These are phyloP conservation scores for Penicillium sp. DNA, from an alignment of 2,329 filamentous ascomycete genomes.

Conservation along the genomic window DNA sequence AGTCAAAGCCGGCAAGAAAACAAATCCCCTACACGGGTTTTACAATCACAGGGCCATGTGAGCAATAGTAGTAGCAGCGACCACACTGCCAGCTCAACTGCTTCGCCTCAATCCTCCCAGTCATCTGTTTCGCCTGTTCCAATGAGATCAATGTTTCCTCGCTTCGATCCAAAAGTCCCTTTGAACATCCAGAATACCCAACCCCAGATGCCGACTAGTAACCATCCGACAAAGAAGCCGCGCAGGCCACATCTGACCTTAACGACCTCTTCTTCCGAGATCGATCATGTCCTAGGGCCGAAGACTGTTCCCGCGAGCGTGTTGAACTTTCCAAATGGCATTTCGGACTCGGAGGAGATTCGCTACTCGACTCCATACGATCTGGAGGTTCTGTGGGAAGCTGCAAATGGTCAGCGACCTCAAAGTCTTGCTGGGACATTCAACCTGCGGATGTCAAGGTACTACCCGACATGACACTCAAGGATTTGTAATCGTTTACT, in stretches of 20 bases:
- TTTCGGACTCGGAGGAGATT: conserved; percentile 39
- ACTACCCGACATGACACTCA: not conserved
- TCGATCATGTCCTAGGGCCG: conserved; percentile 41
- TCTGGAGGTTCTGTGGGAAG: conserved; percentile 49
- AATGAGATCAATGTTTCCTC: conserved; percentile 53
- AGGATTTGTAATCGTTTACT: not conserved
- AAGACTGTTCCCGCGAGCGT: conserved; percentile 50
- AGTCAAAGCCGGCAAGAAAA: conserved; percentile 21
- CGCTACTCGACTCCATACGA: conserved; percentile 47
- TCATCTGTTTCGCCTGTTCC: conserved; percentile 39
- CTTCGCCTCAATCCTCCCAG: conserved; percentile 24
- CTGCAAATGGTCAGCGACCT: conserved; percentile 49
- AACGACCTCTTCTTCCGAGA: conserved; percentile 38
- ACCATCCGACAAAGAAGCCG: conserved; percentile 15
- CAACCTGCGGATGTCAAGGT: conserved; percentile 49
- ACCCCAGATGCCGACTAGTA: conserved; percentile 29
- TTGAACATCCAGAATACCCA: conserved; percentile 44
- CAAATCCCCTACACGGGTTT: conserved; percentile 14
- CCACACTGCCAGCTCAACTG: conserved; percentile 16
- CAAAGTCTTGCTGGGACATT: conserved; percentile 39
- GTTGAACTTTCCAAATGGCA: conserved; percentile 45
- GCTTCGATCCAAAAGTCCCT: conserved; percentile 45
- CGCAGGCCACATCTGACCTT: conserved; percentile 37
- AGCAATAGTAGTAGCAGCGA: conserved; percentile 21
- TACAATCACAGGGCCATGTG: conserved; percentile 20